These are phyloP conservation scores for Penicillium capsulatum DNA, from an alignment of 2,329 filamentous ascomycete genomes.

Conservation along the genomic window DNA sequence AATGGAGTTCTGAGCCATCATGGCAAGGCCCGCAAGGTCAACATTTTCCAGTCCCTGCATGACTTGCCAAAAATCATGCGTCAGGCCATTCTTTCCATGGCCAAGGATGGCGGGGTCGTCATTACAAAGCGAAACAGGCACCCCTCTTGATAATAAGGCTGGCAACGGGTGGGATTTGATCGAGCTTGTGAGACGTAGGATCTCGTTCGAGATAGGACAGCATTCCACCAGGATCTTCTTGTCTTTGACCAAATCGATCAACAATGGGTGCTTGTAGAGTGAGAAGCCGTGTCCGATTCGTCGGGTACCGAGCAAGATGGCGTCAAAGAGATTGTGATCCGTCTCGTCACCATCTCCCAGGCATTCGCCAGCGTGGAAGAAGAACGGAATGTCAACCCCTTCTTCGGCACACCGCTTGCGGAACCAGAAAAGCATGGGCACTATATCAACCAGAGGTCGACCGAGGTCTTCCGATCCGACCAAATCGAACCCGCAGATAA, in stretches of 20 bases:
- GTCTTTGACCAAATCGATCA: conserved; percentile 84
- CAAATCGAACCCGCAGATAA: conserved; percentile 83
- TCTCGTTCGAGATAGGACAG: conserved; percentile 88
- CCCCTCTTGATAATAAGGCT: conserved; percentile 76
- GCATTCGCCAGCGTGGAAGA: conserved; percentile 90
- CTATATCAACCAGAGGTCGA: conserved; percentile 67
- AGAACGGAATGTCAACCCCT: conserved; percentile 80
- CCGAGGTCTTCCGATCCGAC: conserved; percentile 84
- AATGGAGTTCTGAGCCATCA: conserved; percentile 87
- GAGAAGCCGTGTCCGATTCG: conserved; percentile 88
- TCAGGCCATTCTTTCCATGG: conserved; percentile 75
- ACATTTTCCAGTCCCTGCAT: conserved; percentile 89
- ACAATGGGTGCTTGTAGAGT: conserved; percentile 83
- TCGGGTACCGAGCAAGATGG: conserved; percentile 77
- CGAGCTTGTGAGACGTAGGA: conserved; percentile 71
- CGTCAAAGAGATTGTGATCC: conserved; percentile 85
- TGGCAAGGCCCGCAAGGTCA: conserved; percentile 78
- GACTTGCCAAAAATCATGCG: conserved; percentile 91
- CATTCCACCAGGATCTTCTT: conserved; percentile 83
- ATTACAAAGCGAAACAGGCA: conserved; percentile 79
- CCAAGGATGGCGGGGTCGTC: conserved; percentile 88
- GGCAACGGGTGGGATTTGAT: conserved; percentile 77
- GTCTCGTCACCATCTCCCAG: conserved; percentile 72
- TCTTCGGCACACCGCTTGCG: conserved; percentile 75
- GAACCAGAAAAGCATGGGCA: conserved; percentile 91